These are phyloP conservation scores for Monilinia polystroma DNA, from an alignment of 2,329 filamentous ascomycete species.

Conservation along the genomic window DNA sequence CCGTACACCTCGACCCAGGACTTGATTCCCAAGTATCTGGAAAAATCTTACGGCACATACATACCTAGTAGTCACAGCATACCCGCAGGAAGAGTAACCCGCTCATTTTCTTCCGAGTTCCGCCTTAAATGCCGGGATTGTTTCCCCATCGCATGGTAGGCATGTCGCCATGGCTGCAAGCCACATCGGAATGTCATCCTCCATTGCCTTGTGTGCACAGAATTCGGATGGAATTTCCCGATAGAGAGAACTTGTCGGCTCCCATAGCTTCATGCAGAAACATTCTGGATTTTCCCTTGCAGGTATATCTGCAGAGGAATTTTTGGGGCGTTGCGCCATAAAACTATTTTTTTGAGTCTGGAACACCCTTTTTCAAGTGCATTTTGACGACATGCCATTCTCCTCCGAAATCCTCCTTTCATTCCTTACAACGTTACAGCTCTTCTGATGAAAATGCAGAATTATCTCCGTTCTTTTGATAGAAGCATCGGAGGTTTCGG, in stretches of 20 bases:
- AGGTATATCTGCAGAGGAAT: not conserved
- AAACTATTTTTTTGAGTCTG: not conserved
- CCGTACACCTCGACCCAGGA: not conserved
- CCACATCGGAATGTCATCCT: conserved; percentile 15
- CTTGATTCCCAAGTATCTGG: conserved; percentile 14
- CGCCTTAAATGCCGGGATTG: conserved; percentile 1
- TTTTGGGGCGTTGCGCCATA: not conserved
- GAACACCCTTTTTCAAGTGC: not conserved
- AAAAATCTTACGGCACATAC: not conserved
- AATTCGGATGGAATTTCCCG: not conserved
- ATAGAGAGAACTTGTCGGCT: not conserved
- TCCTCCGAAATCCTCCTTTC: conserved; percentile 13
- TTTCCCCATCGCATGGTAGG: not conserved
- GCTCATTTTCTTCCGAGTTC: not conserved
- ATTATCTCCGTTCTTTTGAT: conserved; percentile 21
- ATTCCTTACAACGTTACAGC: not conserved
- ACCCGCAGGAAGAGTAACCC: not conserved
- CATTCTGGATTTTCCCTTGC: conserved; percentile 15
- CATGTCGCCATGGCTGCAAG: conserved; percentile 7
- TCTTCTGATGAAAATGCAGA: conserved; percentile 3
- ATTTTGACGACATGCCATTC: not conserved
- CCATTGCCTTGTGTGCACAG: not conserved
- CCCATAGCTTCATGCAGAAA: not conserved
- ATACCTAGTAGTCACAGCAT: not conserved
- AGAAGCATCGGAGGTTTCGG: not conserved